Percentiles rank a stretch among this genome's conserved stretches.
Conservation (phyloP, 345 rosid genomes). For the Schrenkiella parvula region DNA sequence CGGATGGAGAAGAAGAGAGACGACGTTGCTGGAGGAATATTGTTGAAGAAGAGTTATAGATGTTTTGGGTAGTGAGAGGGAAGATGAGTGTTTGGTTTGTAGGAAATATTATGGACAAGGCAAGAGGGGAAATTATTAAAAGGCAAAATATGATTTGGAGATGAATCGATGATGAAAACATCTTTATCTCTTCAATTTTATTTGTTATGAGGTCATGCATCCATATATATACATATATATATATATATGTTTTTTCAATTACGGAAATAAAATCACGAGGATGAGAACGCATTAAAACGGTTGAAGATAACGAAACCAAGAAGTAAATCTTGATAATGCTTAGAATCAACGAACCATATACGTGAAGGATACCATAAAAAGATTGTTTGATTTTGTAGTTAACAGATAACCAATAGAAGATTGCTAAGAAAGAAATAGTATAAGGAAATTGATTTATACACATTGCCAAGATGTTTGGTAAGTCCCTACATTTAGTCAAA, state of each 20-base stretch:
- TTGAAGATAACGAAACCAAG: background rate
- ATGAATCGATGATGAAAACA: slow-evolving; percentile 15
- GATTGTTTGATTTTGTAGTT: background rate
- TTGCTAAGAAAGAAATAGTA: background rate
- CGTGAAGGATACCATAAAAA: background rate
- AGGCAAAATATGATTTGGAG: slow-evolving; percentile 16
- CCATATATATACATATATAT: background rate
- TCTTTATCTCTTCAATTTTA: background rate
- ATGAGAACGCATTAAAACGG: background rate
- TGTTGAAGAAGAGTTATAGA: slow-evolving; percentile 9
- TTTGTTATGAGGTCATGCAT: background rate
- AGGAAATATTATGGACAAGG: slow-evolving; percentile 28
- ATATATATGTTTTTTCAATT: background rate
- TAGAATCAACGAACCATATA: background rate
- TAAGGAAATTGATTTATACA: background rate
- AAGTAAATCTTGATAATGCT: slow-evolving; percentile 6
- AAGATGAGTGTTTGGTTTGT: slow-evolving; percentile 40
- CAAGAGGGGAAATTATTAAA: slow-evolving; percentile 22
- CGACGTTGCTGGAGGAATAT: background rate
- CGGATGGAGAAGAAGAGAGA: slow-evolving; percentile 25
- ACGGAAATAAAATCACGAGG: background rate
- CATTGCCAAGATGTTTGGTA: slow-evolving; percentile 16
- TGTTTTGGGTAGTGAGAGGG: slow-evolving; percentile 40
- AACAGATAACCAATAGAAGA: background rate
- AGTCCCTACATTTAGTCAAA: background rate